phyloP scores from a whole-genome alignment of 495 filamentous ascomycete genomes.

The Penicillium waksmanii region DNA sequence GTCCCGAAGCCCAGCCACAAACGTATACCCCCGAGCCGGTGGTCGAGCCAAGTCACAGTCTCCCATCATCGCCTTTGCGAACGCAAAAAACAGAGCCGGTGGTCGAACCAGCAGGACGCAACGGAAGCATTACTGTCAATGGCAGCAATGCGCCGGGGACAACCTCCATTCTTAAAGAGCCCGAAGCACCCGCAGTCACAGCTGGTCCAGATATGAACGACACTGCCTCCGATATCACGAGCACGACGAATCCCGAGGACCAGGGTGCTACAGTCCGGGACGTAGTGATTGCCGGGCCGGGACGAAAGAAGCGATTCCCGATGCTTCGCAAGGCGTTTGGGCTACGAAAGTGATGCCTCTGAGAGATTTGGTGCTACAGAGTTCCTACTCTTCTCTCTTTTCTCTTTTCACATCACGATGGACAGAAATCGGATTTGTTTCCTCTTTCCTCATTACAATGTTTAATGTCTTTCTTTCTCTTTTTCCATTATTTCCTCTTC shows the following conservation, averaged over 20 bases:
- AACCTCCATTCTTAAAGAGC: conserved; percentile 16
- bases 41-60: conserved; percentile 18
- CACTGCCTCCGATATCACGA: conserved; percentile 25
- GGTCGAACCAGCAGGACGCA: conserved; percentile 2
- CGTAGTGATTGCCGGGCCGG: conserved; percentile 42
- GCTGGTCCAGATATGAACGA: conserved; percentile 26
- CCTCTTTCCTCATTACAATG: conserved; percentile 16
- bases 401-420: conserved; percentile 9
- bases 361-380: background rate
- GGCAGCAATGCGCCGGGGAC: conserved; percentile 13
- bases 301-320: conserved; percentile 56
- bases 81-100: conserved; percentile 17
- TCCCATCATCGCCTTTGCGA: conserved; percentile 17
- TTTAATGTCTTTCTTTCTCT: conserved; percentile 23
- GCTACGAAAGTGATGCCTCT: conserved; percentile 35
- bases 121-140: conserved; percentile 15
- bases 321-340: conserved; percentile 54
- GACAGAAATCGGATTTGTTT: conserved; percentile 7
- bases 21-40: conserved; percentile 19
- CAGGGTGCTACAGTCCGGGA: conserved; percentile 24
- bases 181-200: conserved; percentile 18
- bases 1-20: conserved; percentile 8
- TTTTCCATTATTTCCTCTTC: conserved; percentile 2
- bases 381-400: conserved; percentile 1
- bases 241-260: conserved; percentile 18